Evolutionary conservation across 495 filamentous ascomycete species (phyloP).

Genomic region (Annulohypoxylon nitens): DNA sequence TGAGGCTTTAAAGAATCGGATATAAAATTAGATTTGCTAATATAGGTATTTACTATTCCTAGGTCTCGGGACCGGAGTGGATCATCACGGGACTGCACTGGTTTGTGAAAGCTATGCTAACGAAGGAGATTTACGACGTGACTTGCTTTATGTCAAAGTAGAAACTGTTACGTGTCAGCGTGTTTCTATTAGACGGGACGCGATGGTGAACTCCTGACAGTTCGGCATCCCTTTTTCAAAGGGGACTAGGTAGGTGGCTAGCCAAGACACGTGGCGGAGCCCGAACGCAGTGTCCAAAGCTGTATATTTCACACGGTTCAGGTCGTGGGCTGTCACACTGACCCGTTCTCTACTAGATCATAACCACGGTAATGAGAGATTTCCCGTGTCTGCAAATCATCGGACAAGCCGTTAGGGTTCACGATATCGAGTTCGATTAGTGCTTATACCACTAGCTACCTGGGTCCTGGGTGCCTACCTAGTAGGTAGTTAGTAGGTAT

Average conservation of each 20-base stretch:
- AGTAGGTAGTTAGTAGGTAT: too few relatives aligned
- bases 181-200: too few relatives aligned
- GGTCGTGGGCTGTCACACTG: not conserved
- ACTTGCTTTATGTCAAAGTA: not conserved
- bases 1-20: not conserved
- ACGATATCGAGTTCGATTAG: not conserved
- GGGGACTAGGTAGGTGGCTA: not conserved
- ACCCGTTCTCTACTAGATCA: not conserved
- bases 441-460: not conserved
- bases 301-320: not conserved
- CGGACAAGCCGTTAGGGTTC: not conserved
- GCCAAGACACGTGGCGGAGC: slow-evolving; percentile 38
- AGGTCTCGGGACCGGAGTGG: not conserved
- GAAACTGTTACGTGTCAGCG: too few relatives aligned
- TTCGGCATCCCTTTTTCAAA: not conserved
- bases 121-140: not conserved
- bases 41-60: not conserved
- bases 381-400: not conserved
- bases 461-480: not conserved
- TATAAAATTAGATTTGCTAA: not conserved
- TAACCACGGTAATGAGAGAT: not conserved
- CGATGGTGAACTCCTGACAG: too few relatives aligned
- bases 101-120: not conserved
- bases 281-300: slow-evolving; percentile 2
- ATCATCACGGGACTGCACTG: not conserved